Evolutionary conservation across 129 eudicot genomes (phyloP).

Genomic region (Pittosporum tobira): DNA sequence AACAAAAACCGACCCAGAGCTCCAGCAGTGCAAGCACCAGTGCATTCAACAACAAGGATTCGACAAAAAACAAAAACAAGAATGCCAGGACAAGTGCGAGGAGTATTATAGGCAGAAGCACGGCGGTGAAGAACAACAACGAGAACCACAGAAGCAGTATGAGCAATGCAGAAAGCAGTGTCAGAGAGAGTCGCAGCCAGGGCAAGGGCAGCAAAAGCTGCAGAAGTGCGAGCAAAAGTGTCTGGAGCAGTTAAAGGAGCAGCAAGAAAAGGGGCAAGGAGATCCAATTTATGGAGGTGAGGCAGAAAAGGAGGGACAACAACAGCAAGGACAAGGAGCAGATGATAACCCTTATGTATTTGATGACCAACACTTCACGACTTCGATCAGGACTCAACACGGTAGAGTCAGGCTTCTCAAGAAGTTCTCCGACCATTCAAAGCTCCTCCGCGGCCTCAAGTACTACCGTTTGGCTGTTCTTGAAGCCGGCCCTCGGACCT

Average conservation of each 20-base stretch:
- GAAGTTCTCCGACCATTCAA: slow-evolving; percentile 54
- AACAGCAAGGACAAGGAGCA: not conserved
- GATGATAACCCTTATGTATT: slow-evolving; percentile 43
- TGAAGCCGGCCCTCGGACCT: slow-evolving; percentile 70
- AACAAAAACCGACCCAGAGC: too few species aligned
- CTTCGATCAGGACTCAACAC: slow-evolving; percentile 32
- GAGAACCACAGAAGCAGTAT: too few species aligned
- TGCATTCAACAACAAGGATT: too few species aligned
- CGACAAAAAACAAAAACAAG: too few species aligned
- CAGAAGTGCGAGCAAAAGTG: slow-evolving; percentile 16
- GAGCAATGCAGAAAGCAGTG: too few species aligned
- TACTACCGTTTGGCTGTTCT: slow-evolving; percentile 52
- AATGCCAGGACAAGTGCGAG: too few species aligned
- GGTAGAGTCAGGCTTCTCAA: slow-evolving; percentile 50
- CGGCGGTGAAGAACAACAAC: not conserved
- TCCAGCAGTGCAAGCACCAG: too few species aligned
- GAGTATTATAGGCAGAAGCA: not conserved
- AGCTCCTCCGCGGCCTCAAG: slow-evolving; percentile 47
- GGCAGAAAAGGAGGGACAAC: not conserved
- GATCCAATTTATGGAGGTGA: not conserved
- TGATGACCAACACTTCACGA: slow-evolving; percentile 45
- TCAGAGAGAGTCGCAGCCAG: too few species aligned
- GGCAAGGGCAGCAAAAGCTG: not conserved
- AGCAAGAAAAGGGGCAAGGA: slow-evolving; percentile 12
- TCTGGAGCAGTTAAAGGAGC: slow-evolving; percentile 6